Evolutionary conservation across 345 rosid genomes (phyloP).

Genomic region (Brassica rapa): DNA sequence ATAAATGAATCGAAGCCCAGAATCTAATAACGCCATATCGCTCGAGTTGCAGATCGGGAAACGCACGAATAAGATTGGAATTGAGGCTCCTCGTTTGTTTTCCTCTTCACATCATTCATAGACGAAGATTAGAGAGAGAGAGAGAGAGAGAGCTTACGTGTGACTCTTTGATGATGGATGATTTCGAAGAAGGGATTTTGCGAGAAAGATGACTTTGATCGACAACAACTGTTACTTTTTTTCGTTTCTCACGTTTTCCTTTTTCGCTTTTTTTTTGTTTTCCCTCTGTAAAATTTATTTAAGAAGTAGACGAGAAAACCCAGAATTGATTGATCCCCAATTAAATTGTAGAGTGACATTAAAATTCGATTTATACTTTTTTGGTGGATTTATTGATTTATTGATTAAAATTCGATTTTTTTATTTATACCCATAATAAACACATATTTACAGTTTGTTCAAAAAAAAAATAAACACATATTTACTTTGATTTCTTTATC

Average conservation of each 20-base stretch:
- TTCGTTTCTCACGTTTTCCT: neutral
- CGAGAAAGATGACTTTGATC: neutral
- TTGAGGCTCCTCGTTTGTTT: neutral
- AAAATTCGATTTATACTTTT: too few species aligned
- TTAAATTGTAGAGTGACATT: neutral
- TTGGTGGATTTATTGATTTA: too few species aligned
- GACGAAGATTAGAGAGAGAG: neutral
- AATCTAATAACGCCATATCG: neutral
- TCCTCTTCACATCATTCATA: neutral
- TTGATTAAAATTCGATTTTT: neutral
- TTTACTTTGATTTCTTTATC: neutral
- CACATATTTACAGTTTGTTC: neutral
- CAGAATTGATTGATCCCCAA: neutral
- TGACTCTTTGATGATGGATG: neutral
- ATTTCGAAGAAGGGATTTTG: conserved; percentile 13
- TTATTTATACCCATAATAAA: too few species aligned
- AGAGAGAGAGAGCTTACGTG: neutral
- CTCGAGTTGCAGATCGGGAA: neutral
- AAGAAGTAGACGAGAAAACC: neutral
- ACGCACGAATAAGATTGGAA: neutral
- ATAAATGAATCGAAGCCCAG: neutral
- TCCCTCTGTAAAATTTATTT: neutral
- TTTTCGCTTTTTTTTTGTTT: neutral
- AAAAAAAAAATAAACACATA: too few species aligned
- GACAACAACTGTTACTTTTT: neutral